Conservation (phyloP, 129 eudicot species). For the Helichrysum umbraculigerum region DNA sequence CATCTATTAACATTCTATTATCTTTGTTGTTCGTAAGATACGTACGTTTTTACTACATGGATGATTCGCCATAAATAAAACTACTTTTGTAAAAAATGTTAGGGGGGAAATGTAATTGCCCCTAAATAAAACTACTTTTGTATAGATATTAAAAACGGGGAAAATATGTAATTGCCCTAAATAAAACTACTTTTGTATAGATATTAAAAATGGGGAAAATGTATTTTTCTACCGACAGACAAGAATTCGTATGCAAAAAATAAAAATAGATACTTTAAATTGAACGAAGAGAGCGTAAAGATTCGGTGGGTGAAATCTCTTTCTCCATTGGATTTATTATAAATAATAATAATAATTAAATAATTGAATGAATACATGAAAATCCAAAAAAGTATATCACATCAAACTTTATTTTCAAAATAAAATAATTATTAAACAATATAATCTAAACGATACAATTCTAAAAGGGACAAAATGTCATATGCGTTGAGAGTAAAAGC, state of each 20-base stretch:
- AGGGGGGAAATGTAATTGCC: no score
- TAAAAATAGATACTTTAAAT: slow-evolving; percentile 6
- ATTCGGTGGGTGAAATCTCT: slow-evolving; percentile 47
- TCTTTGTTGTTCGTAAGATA: no score
- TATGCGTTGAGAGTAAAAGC: slow-evolving; percentile 30
- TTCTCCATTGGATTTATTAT: slow-evolving; percentile 32
- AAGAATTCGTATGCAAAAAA: not conserved
- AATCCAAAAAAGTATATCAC: slow-evolving; percentile 32
- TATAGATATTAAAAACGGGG: not conserved
- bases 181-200: no score
- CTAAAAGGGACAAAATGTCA: slow-evolving; percentile 36
- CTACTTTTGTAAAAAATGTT: no score
- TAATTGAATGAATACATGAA: slow-evolving; percentile 23
- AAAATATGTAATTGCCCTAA: no score
- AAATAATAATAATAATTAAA: slow-evolving; percentile 5
- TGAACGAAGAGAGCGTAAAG: slow-evolving; percentile 22
- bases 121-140: no score
- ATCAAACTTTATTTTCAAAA: slow-evolving; percentile 29
- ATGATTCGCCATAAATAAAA: no score
- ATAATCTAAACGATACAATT: slow-evolving; percentile 7
- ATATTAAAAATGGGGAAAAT: not conserved
- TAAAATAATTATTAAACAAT: not conserved
- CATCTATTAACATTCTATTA: no score
- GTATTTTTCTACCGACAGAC: not conserved
- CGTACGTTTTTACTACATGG: no score